phyloP scores from a whole-genome alignment of 2,329 filamentous ascomycete species.

The Ophiostoma populinum region DNA sequence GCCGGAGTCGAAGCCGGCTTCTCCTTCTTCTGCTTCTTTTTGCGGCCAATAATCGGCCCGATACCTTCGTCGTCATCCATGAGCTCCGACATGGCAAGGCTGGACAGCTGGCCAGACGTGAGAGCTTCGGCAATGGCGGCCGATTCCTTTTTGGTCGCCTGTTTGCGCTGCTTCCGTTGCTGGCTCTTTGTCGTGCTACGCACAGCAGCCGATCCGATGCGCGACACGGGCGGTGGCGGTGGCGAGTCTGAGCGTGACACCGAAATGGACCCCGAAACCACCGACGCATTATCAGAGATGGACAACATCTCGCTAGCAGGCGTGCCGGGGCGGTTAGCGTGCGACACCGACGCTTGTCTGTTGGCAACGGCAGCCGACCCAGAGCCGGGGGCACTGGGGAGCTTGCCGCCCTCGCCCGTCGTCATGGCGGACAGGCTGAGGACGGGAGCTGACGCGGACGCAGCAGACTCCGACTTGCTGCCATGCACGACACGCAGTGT shows the following conservation, averaged over 20 bases:
- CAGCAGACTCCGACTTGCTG: slow-evolving; percentile 40
- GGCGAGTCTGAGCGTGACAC: slow-evolving; percentile 33
- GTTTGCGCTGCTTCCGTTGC: slow-evolving; percentile 58
- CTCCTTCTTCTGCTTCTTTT: slow-evolving; percentile 75
- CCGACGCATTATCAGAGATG: slow-evolving; percentile 62
- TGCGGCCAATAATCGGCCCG: slow-evolving; percentile 60
- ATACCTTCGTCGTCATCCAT: slow-evolving; percentile 23
- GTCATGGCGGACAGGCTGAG: slow-evolving; percentile 13
- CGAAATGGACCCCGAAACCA: slow-evolving; percentile 54
- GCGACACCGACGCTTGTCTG: slow-evolving; percentile 8
- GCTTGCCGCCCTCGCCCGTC: slow-evolving; percentile 10
- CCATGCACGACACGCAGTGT: slow-evolving; percentile 55
- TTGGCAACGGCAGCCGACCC: neutral
- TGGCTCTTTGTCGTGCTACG: slow-evolving; percentile 60
- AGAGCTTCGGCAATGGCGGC: slow-evolving; percentile 23
- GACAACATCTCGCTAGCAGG: slow-evolving; percentile 58
- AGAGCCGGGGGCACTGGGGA: neutral
- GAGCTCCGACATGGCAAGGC: slow-evolving; percentile 29
- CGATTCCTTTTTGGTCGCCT: slow-evolving; percentile 46
- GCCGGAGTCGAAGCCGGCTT: slow-evolving; percentile 23
- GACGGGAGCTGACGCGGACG: slow-evolving; percentile 11
- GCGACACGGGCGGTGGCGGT: slow-evolving; percentile 45
- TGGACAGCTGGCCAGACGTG: slow-evolving; percentile 15
- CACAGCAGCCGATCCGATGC: slow-evolving; percentile 51
- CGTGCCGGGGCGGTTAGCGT: slow-evolving; percentile 41